Conservation (phyloP, 345 rosid genomes). For the Crucihimalaya himalaica region DNA sequence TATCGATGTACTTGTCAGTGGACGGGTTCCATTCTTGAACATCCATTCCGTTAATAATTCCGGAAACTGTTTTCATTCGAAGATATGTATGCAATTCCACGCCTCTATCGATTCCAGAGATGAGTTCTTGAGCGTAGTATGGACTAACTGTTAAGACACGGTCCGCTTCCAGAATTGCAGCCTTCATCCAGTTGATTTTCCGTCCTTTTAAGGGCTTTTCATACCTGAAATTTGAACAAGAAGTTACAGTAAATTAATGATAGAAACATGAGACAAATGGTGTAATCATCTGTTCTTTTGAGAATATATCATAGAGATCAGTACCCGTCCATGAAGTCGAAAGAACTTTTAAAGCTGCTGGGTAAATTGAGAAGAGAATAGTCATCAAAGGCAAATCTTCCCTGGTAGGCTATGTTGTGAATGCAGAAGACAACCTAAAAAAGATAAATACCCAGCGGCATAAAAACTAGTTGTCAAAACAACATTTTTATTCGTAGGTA, state of each 20-base stretch:
- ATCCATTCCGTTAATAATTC: slow-evolving; percentile 91
- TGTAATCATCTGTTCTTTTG: background rate
- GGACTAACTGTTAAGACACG: slow-evolving; percentile 89
- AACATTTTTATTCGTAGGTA: background rate
- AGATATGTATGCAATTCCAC: slow-evolving; percentile 70
- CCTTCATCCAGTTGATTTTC: slow-evolving; percentile 98
- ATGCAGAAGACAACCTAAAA: slow-evolving; percentile 78
- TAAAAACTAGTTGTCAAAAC: background rate
- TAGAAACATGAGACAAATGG: background rate
- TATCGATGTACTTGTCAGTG: slow-evolving; percentile 67
- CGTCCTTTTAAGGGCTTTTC: slow-evolving; percentile 76
- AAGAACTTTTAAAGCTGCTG: slow-evolving; percentile 64
- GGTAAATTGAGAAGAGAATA: slow-evolving; percentile 81
- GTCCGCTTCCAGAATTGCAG: slow-evolving; percentile 76
- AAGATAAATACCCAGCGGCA: background rate
- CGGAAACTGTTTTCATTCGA: slow-evolving; percentile 63
- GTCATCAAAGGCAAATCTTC: slow-evolving; percentile 70
- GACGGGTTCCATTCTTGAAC: slow-evolving; percentile 96
- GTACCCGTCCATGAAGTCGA: slow-evolving; percentile 88
- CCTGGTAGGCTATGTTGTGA: slow-evolving; percentile 97
- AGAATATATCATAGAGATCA: background rate
- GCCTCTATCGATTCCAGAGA: slow-evolving; percentile 75
- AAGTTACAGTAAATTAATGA: background rate
- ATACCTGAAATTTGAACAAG: slow-evolving; percentile 45
- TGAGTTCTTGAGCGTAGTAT: slow-evolving; percentile 74